Evolutionary conservation across 2,329 filamentous ascomycete species (phyloP), one percentile per base, ranked within the genome.

Genomic region (Alternaria sp.): DNA sequence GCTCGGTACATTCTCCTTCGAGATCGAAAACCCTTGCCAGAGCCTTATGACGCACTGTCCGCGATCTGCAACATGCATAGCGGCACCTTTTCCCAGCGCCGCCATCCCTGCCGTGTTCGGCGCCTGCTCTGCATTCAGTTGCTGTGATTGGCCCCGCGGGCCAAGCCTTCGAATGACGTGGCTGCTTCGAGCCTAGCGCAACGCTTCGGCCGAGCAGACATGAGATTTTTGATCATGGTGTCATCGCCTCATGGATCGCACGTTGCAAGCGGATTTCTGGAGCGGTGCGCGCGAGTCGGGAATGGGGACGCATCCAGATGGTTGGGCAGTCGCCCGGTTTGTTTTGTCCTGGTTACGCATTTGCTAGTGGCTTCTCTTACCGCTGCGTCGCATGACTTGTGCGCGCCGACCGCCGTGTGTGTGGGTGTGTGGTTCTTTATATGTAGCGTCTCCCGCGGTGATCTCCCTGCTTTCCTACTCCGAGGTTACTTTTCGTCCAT

Each of bases 181-280:
- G n/a, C 49, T 40, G 19, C 5, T 23, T 25, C 15, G 3, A 17
- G 19, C 1, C 5, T 51, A 28, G 25, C 19, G 21, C 5, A 1
- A n/a, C 19, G 30, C 19, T 59, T 67, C 67, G 67, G 64, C 64
- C 67, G 67, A 69, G 52, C 13, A 17, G 46, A 45, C 12, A 19
- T 8, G 32, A 56, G 57, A 60, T 63, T 63, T 65, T 64, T 59
- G 59, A 62, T 63, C 62, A 69, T 62, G 61, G 59, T 69, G 62
- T 67, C 60, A 67, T 69, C 57, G 57, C 50, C 59, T 58, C 46
- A 51, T 43, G 44, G 55, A 44, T 59, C 49, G 60, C 60, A 62
- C 55, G 55, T 49, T 62, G 25, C 47, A 23, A 36, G 25, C 59
- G 55, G 49, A 17, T 45, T 46, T 36, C 32, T 44, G 53, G 53